Conservation (phyloP, 345 rosid species). For the Rubroshorea leprosula region DNA sequence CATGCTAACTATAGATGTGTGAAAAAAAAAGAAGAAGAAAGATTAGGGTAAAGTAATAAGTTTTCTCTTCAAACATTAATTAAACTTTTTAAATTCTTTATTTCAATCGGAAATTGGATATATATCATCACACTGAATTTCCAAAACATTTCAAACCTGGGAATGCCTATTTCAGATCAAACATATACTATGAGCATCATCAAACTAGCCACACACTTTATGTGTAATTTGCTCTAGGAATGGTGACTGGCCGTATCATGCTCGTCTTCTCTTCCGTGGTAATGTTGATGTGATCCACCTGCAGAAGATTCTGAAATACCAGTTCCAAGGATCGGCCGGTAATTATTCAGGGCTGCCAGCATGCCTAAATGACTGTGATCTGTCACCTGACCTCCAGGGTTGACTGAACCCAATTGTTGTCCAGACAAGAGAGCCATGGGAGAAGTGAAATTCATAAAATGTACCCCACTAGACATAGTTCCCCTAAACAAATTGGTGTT, state of each 20-base stretch:
- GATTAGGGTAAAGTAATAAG: not conserved
- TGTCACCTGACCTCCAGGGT: slow-evolving; percentile 24
- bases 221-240: slow-evolving; percentile 29
- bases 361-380: slow-evolving; percentile 59
- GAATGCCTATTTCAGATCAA: slow-evolving; percentile 13
- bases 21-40: not conserved
- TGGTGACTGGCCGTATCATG: slow-evolving; percentile 28
- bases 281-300: slow-evolving; percentile 30
- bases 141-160: slow-evolving; percentile 21
- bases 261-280: slow-evolving; percentile 39
- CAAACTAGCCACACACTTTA: slow-evolving; percentile 23
- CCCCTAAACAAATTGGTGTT: slow-evolving; percentile 32
- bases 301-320: slow-evolving; percentile 21
- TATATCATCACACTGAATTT: slow-evolving; percentile 13
- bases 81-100: slow-evolving; percentile 6
- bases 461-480: slow-evolving; percentile 47
- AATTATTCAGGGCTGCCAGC: slow-evolving; percentile 63
- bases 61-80: slow-evolving; percentile 29
- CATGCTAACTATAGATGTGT: too few relatives aligned
- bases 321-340: slow-evolving; percentile 37
- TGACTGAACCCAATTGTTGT: slow-evolving; percentile 43
- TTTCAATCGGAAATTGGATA: slow-evolving; percentile 24
- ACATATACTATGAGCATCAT: slow-evolving; percentile 10
- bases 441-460: slow-evolving; percentile 70
- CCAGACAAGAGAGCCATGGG: slow-evolving; percentile 66